phyloP scores from a whole-genome alignment of 345 rosid species.

The Eucalyptus pauciflora region DNA sequence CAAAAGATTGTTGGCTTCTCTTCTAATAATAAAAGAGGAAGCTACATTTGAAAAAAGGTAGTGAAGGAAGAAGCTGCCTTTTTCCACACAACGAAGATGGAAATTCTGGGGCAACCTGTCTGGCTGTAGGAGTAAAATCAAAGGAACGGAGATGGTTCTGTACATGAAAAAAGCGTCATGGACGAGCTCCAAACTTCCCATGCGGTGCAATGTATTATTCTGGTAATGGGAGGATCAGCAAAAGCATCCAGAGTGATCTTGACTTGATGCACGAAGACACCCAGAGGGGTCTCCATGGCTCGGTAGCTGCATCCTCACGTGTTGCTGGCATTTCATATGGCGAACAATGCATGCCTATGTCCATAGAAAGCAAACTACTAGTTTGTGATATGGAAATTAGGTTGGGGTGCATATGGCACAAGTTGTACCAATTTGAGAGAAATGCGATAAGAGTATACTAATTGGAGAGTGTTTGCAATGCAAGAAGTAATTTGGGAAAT shows the following conservation, averaged over 20 bases:
- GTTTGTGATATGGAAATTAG: background rate
- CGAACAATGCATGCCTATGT: constrained; percentile 8
- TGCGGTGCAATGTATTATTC: constrained; percentile 1
- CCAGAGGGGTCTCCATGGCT: background rate
- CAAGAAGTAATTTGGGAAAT: too few relatives aligned
- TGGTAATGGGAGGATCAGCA: constrained; percentile 11
- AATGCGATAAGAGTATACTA: too few relatives aligned
- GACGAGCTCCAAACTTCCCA: constrained; percentile 8
- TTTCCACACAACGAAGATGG: constrained; percentile 4
- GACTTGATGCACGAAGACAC: background rate
- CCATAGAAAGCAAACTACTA: constrained; percentile 18
- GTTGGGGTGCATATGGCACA: background rate
- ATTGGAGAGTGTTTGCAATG: too few relatives aligned
- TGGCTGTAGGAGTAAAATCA: constrained; percentile 1
- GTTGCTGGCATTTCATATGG: background rate
- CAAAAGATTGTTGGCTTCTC: constrained; percentile 37
- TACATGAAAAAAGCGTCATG: constrained; percentile 6
- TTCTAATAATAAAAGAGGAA: constrained; percentile 32
- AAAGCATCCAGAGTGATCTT: background rate
- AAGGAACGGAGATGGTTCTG: constrained; percentile 8
- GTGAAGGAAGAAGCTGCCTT: constrained; percentile 10
- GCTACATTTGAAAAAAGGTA: constrained; percentile 13
- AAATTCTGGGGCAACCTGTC: background rate
- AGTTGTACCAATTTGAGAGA: too few relatives aligned
- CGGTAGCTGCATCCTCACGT: background rate